phyloP scores from a whole-genome alignment of 2,329 filamentous ascomycete species.

The Raffaelea deltoideospora region DNA sequence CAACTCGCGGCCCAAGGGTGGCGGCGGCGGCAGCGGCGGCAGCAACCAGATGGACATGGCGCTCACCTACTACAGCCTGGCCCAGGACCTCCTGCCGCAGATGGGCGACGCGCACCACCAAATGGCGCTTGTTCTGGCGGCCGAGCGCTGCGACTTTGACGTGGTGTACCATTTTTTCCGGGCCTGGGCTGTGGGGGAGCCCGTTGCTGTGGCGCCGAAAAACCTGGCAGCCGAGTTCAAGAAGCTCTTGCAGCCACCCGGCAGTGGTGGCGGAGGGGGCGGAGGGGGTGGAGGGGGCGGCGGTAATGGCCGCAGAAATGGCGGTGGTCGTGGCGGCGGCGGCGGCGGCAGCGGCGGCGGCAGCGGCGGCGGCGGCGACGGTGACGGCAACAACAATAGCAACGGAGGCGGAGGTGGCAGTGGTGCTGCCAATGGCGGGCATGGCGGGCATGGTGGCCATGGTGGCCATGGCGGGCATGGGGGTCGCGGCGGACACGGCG shows the following conservation, averaged over 20 bases:
- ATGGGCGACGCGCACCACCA: conserved; percentile 82
- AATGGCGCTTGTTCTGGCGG: conserved; percentile 69
- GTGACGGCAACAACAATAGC: conserved; percentile 14
- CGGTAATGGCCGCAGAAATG: too few species aligned
- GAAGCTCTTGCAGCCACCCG: conserved; percentile 25
- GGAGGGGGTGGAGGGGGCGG: neutral
- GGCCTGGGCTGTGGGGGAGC: conserved; percentile 57
- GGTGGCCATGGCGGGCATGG: neutral
- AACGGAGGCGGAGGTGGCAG: too few species aligned
- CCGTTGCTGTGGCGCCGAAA: conserved; percentile 55
- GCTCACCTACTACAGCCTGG: conserved; percentile 71
- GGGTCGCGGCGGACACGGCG: conserved; percentile 3
- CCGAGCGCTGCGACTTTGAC: conserved; percentile 59
- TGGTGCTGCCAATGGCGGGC: too few species aligned
- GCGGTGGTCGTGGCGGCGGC: too few species aligned
- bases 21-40: too few species aligned
- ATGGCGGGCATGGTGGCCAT: neutral
- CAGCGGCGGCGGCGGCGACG: conserved; percentile 3
- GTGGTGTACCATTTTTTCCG: conserved; percentile 85
- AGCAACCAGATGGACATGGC: too few species aligned
- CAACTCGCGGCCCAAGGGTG: conserved; percentile 56
- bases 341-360: neutral
- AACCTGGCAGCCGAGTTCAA: conserved; percentile 74
- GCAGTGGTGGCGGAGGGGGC: neutral
- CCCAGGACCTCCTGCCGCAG: conserved; percentile 60